Evolutionary conservation across 2,329 filamentous ascomycete genomes (phyloP), one percentile per base, ranked within the genome.

Genomic region (Trichocomaceae sp.): DNA sequence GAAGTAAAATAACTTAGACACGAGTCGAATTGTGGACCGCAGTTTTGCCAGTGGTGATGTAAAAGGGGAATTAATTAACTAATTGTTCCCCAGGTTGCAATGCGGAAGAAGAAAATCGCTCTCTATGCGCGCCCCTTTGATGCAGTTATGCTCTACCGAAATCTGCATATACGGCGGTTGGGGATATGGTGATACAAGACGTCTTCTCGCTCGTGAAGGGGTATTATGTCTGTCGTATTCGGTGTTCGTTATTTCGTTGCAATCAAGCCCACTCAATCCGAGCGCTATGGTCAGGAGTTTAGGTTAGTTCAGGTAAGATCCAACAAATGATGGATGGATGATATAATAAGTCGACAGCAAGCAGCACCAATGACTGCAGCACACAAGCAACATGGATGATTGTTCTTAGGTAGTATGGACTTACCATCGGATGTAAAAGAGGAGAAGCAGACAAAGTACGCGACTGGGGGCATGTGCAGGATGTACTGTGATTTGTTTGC

Each of bases 381-480:
- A 49, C 37, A 31, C 29, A 52, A 3, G 48, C 15, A 15, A 20
- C 22, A 47, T 39, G 12, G 31, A 44, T 48, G 23, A 58, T 33
- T 35, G 46, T 45, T 57, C 26, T 20, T 7, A 26, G 23, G 23
- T 26, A 26, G 23, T 26, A 26, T 7, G 7, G 23, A 26, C 65
- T 55, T 66, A 70, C 68, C 64, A 65, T 68, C 62, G 62, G 60
- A 59, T 63, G 59, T 57, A 50, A 59, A 68, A 65, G 58, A 57
- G 61, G 64, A 62, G 56, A 51, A 45, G 26, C n/a, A 57, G 55
- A 60, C 59, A 54, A 57, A 57, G 55, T 55, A 58, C 50, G 57
- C 57, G 41, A 57, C 52, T 33, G 47, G 57, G n/a, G 50, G 47
- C 20, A 52, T 52, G 41, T 46, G 50, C 50, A 29, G 31, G 29